Percentiles rank a stretch among this genome's conserved stretches.
These are phyloP conservation scores for Echeveria elegans DNA, from an alignment of 164 flowering plant species.

Conservation along the genomic window DNA sequence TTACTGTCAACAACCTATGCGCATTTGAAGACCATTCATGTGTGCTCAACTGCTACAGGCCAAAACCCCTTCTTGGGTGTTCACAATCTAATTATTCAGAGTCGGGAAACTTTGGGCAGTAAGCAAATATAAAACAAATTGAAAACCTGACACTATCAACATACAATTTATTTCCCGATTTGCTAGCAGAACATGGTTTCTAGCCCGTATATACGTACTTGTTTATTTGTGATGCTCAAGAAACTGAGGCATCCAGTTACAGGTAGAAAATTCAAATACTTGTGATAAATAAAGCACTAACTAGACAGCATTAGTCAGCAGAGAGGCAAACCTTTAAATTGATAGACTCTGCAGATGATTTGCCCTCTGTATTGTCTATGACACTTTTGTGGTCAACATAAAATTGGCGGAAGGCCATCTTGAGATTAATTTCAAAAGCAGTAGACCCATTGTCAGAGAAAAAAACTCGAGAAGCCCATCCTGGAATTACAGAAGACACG, in stretches of 20 bases:
- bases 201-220: background rate
- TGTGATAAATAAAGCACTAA: background rate
- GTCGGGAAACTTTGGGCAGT: too few relatives aligned
- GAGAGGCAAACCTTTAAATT: conserved; percentile 46
- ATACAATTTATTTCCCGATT: too few relatives aligned
- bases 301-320: background rate
- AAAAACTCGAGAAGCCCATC: conserved; percentile 90
- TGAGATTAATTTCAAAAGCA: conserved; percentile 89
- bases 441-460: conserved; percentile 98
- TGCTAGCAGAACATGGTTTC: background rate
- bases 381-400: conserved; percentile 53
- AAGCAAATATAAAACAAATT: background rate
- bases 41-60: too few relatives aligned
- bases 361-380: conserved; percentile 13
- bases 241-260: background rate
- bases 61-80: background rate
- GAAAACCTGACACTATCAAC: background rate
- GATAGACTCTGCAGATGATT: conserved; percentile 17
- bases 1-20: conserved; percentile 9
- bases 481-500: conserved; percentile 24
- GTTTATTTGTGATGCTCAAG: background rate
- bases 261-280: background rate
- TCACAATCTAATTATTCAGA: too few relatives aligned
- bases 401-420: conserved; percentile 97
- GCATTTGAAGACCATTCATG: too few relatives aligned